These are phyloP conservation scores for Suillus hirtellus DNA, from an alignment of 768 basidiomycete genomes.

Conservation along the genomic window DNA sequence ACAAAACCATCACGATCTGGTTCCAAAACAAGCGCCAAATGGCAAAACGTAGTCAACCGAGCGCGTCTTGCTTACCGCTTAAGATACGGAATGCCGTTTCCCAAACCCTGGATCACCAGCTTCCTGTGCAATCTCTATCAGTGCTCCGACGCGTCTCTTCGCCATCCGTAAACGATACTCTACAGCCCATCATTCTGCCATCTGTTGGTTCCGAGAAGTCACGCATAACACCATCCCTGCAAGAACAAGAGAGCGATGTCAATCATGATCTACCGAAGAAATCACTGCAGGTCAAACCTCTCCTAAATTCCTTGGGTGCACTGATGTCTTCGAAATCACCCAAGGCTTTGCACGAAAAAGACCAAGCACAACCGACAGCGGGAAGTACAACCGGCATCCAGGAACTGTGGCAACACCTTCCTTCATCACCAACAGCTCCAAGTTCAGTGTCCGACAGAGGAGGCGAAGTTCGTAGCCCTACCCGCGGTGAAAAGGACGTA, in stretches of 20 bases:
- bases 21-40: slow-evolving; percentile 81
- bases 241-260: not conserved
- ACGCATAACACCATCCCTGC: not conserved
- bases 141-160: slow-evolving; percentile 30
- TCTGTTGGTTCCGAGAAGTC: not conserved
- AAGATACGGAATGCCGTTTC: not conserved
- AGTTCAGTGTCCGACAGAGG: not conserved
- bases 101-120: slow-evolving; percentile 5
- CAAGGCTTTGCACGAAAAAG: not conserved
- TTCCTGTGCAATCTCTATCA: slow-evolving; percentile 18
- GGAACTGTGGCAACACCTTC: slow-evolving; percentile 13
- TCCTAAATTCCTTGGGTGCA: slow-evolving; percentile 22
- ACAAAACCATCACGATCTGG: slow-evolving; percentile 66
- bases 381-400: not conserved
- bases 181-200: not conserved
- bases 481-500: slow-evolving; percentile 8
- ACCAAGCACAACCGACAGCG: not conserved
- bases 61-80: not conserved
- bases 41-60: slow-evolving; percentile 29
- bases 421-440: slow-evolving; percentile 11
- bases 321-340: slow-evolving; percentile 14
- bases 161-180: slow-evolving; percentile 19
- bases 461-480: not conserved
- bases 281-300: slow-evolving; percentile 23
- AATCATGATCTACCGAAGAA: not conserved